Evolutionary conservation across 2,329 filamentous ascomycete genomes (phyloP).

Genomic region (Zasmidium citrigriseum): DNA sequence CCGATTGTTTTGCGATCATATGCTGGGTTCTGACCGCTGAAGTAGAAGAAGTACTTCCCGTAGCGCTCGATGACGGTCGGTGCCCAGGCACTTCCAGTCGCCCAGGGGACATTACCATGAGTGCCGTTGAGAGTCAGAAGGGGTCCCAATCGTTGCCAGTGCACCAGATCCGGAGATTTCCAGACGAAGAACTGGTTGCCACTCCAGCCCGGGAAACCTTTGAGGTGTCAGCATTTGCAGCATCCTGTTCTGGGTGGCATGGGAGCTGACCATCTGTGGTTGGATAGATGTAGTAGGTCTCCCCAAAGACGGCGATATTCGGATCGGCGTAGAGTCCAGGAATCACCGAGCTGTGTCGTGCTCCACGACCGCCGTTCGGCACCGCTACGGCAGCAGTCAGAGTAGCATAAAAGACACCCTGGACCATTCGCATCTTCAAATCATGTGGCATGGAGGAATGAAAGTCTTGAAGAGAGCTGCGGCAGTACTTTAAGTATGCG

Average conservation of each 20-base stretch:
- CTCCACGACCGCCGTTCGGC: no score
- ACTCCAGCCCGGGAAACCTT: background rate
- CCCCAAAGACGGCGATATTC: slow-evolving; percentile 49
- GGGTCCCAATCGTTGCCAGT: slow-evolving; percentile 45
- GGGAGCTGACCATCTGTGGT: slow-evolving; percentile 49
- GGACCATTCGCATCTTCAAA: no score
- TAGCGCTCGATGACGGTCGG: slow-evolving; percentile 29
- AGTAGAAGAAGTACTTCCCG: slow-evolving; percentile 35
- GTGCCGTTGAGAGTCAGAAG: slow-evolving; percentile 49
- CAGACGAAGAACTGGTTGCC: slow-evolving; percentile 29
- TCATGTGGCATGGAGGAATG: no score
- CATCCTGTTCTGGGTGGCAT: background rate
- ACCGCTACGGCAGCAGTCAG: no score
- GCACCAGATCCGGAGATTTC: slow-evolving; percentile 47
- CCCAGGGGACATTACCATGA: slow-evolving; percentile 42
- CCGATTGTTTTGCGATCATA: slow-evolving; percentile 33
- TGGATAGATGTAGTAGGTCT: slow-evolving; percentile 52
- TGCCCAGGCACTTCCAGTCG: slow-evolving; percentile 42
- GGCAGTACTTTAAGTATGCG: no score
- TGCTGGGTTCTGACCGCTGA: slow-evolving; percentile 31
- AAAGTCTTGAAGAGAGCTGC: no score
- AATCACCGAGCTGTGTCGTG: no score
- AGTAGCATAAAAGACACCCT: no score
- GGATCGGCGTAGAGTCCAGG: slow-evolving; percentile 43
- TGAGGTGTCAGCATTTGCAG: background rate